These are phyloP conservation scores for Zymoseptoria pseudotritici DNA, from an alignment of 2,329 filamentous ascomycete species.

Conservation along the genomic window DNA sequence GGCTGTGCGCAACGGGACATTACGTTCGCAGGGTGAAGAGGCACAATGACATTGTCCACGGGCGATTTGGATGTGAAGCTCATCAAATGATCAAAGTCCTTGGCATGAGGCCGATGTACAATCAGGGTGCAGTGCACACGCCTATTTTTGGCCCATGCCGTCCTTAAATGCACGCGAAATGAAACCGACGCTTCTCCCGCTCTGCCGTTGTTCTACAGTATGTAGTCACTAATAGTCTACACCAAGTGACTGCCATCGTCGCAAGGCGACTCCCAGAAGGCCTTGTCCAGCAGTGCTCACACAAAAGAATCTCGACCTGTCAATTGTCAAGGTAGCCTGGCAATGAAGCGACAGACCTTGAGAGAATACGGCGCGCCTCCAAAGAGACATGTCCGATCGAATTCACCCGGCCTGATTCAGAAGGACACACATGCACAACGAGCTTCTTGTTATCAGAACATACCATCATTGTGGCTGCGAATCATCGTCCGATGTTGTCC, in stretches of 20 bases:
- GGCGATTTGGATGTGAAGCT: background rate
- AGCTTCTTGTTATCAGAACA: background rate
- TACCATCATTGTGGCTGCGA: background rate
- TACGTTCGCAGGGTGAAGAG: background rate
- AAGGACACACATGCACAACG: background rate
- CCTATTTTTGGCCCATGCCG: background rate
- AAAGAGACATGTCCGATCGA: background rate
- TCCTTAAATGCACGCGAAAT: background rate
- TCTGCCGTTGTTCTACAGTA: background rate
- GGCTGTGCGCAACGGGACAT: background rate
- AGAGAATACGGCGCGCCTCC: background rate
- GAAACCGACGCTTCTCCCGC: background rate
- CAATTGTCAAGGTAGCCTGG: background rate
- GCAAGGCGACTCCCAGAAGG: background rate
- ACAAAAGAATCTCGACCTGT: background rate
- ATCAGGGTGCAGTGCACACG: background rate
- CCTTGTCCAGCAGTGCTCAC: background rate
- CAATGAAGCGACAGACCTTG: background rate
- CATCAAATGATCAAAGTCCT: background rate
- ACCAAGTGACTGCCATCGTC: background rate
- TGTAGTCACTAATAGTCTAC: background rate
- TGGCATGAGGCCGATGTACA: background rate
- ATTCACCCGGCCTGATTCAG: background rate
- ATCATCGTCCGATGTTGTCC: background rate
- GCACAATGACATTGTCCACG: too few relatives aligned